Percentiles rank a stretch among this genome's conserved stretches.
phyloP scores from a whole-genome alignment of 2,329 filamentous ascomycete genomes.

The Thelonectria rubi region DNA sequence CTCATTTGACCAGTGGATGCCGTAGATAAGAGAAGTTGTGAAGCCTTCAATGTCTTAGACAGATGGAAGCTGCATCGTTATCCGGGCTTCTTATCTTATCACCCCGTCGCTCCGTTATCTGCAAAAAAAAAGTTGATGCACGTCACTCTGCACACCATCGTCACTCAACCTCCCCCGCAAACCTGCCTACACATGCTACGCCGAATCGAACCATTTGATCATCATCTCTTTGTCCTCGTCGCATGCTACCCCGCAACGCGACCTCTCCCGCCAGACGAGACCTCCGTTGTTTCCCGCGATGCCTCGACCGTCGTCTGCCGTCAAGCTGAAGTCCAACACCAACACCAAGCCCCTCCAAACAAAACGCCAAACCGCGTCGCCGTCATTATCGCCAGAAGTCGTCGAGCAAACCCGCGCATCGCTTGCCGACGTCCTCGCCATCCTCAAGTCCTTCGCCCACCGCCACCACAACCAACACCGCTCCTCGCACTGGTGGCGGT shows the following conservation, averaged over 20 bases:
- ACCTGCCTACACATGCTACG: neutral
- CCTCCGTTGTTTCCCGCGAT: neutral
- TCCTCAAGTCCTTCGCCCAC: constrained; percentile 78
- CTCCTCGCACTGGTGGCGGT: constrained; percentile 79
- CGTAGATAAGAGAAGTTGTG: no score
- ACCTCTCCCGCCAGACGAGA: neutral
- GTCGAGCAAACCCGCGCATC: constrained; percentile 35
- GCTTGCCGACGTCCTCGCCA: constrained; percentile 54
- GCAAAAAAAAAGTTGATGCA: constrained; percentile 23
- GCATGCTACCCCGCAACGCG: neutral
- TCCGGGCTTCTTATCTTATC: constrained; percentile 28
- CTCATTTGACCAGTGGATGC: no score
- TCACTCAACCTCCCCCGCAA: neutral
- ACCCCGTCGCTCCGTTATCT: neutral
- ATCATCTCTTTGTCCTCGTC: neutral
- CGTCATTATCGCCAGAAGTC: constrained; percentile 13
- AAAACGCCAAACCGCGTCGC: constrained; percentile 14
- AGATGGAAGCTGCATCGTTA: no score
- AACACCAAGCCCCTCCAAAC: constrained; percentile 20
- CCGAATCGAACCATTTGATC: neutral
- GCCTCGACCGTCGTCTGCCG: neutral
- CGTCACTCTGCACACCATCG: constrained; percentile 16
- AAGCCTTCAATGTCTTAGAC: no score
- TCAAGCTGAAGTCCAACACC: constrained; percentile 7
- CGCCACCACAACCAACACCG: constrained; percentile 94